phyloP scores from a whole-genome alignment of 768 basidiomycete species.

The Chalciporus sphaerocephalus region DNA sequence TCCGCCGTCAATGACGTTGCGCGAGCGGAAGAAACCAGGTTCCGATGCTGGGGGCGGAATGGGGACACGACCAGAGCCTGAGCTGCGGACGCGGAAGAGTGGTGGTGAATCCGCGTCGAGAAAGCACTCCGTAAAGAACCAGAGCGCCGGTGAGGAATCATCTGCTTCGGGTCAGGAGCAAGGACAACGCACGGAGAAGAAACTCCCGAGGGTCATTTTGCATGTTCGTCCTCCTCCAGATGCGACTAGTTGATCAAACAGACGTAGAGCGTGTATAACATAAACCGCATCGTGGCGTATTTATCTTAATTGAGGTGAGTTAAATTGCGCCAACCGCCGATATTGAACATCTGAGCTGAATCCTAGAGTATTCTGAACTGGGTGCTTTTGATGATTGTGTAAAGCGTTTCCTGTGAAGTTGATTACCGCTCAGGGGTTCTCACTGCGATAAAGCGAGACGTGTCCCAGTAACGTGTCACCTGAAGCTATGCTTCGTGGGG shows the following conservation, averaged over 20 bases:
- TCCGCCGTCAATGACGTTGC: conserved; percentile 44
- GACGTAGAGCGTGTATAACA: too few species aligned
- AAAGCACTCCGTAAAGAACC: conserved; percentile 4
- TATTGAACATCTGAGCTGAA: too few species aligned
- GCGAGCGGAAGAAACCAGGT: conserved; percentile 40
- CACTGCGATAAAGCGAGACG: too few species aligned
- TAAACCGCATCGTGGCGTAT: too few species aligned
- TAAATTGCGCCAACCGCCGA: too few species aligned
- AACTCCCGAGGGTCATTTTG: conserved; percentile 51
- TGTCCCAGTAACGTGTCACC: too few species aligned
- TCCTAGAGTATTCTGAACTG: too few species aligned
- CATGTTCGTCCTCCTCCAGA: conserved; percentile 44
- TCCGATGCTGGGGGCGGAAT: background rate
- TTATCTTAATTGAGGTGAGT: too few species aligned
- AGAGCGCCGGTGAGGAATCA: background rate
- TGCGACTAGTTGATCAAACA: conserved; percentile 1
- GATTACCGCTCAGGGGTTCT: too few species aligned
- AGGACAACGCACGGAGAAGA: conserved; percentile 31
- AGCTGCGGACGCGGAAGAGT: background rate
- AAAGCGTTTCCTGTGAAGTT: too few species aligned
- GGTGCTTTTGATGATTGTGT: too few species aligned
- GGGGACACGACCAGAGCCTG: background rate
- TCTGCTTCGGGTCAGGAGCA: background rate
- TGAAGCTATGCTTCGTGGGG: too few species aligned
- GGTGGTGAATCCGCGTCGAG: background rate